Percentiles rank a stretch among this genome's conserved stretches.
These are phyloP conservation scores for Euryodendron excelsum DNA, from an alignment of 148 eudicot genomes.

Conservation along the genomic window DNA sequence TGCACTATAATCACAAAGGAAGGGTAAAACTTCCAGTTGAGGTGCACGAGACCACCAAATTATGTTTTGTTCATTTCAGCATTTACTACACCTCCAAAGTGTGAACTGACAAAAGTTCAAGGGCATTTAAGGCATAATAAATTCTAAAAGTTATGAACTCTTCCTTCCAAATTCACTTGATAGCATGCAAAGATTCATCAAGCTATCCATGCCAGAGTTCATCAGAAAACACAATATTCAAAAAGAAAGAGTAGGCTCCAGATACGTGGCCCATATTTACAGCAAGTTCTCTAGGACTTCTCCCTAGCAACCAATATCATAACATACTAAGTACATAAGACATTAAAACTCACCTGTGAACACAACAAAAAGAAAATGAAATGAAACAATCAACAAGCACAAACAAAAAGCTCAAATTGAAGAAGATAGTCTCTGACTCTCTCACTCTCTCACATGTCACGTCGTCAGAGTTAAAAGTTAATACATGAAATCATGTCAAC, in stretches of 20 bases:
- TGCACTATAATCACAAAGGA: background rate
- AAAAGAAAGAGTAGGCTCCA: background rate
- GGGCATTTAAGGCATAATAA: background rate
- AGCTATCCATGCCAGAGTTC: background rate
- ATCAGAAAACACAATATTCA: background rate
- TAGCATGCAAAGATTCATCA: background rate
- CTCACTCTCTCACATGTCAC: too few relatives aligned
- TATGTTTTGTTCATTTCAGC: background rate
- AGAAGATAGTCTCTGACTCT: too few relatives aligned
- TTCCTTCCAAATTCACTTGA: background rate
- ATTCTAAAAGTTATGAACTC: background rate
- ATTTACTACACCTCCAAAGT: background rate
- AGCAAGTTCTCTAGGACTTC: background rate
- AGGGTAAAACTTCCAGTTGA: background rate
- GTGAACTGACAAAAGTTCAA: too few relatives aligned
- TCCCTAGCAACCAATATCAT: background rate
- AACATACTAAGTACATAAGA: background rate
- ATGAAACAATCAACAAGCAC: too few relatives aligned
- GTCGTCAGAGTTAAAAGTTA: too few relatives aligned
- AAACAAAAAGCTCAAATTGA: too few relatives aligned
- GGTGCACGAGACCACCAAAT: background rate
- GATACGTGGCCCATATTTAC: background rate
- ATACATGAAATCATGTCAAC: too few relatives aligned
- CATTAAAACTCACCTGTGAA: background rate
- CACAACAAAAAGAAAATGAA: too few relatives aligned